Percentiles rank a stretch among this genome's conserved stretches.
phyloP scores from a whole-genome alignment of 164 flowering plant genomes.

The Piper longum region DNA sequence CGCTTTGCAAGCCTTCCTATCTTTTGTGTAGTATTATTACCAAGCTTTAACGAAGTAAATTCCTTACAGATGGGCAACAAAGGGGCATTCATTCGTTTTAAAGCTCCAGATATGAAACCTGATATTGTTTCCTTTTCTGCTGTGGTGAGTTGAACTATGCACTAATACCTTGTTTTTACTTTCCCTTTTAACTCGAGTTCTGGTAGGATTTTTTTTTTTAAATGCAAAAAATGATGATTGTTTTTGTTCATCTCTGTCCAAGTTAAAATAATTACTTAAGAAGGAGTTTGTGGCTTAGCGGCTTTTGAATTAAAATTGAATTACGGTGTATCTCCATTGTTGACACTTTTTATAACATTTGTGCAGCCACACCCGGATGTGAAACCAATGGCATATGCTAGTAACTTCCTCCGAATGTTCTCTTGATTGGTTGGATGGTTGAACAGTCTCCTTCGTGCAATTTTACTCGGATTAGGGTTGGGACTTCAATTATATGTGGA shows the following conservation, averaged over 20 bases:
- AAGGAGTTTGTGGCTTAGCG: no score
- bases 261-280: no score
- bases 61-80: conserved; percentile 91
- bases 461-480: not conserved
- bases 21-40: not conserved
- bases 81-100: conserved; percentile 84
- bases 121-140: conserved; percentile 78
- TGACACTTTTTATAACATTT: conserved; percentile 3
- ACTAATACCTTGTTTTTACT: not conserved
- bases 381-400: conserved; percentile 97
- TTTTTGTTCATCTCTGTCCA: not conserved
- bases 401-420: conserved; percentile 84
- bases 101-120: conserved; percentile 88
- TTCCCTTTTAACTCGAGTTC: not conserved
- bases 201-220: not conserved
- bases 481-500: not conserved
- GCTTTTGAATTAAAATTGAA: no score
- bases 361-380: conserved; percentile 93
- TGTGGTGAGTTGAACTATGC: conserved; percentile 49
- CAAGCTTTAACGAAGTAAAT: not conserved
- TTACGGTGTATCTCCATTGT: no score
- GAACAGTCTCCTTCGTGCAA: not conserved
- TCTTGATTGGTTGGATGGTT: conserved; percentile 13
- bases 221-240: not conserved
- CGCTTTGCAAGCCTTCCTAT: not conserved